These are phyloP conservation scores for Haberlea rhodopensis DNA, from an alignment of 257 asterid species.

Conservation along the genomic window DNA sequence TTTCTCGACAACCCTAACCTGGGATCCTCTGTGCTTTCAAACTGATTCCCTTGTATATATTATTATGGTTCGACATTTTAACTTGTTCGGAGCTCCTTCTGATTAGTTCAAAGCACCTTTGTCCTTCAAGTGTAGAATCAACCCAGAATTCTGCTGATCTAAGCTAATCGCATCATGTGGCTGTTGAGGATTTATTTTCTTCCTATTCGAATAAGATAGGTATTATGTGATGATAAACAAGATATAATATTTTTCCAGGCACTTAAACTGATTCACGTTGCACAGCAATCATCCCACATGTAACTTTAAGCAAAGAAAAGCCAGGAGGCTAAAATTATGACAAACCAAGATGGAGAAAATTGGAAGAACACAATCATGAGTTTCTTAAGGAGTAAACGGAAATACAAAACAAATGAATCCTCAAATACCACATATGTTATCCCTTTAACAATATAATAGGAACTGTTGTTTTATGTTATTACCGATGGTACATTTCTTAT, in stretches of 20 bases:
- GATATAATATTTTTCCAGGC: conserved; percentile 33
- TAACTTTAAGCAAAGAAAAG: no score
- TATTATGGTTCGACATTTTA: background rate
- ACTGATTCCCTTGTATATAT: no score
- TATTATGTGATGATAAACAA: conserved; percentile 30
- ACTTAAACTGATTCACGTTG: conserved; percentile 47
- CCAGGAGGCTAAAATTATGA: no score
- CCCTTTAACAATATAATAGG: conserved; percentile 5
- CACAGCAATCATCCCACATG: conserved; percentile 39
- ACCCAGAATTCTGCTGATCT: conserved; percentile 14
- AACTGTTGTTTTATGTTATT: background rate
- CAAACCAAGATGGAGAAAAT: no score
- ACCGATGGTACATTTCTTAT: background rate
- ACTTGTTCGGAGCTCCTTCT: conserved; percentile 14
- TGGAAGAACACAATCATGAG: no score
- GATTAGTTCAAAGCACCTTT: background rate
- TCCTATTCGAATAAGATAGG: conserved; percentile 28
- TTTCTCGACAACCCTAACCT: no score
- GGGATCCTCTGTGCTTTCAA: no score
- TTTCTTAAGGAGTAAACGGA: no score
- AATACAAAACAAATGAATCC: no score
- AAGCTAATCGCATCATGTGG: no score
- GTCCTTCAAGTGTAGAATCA: conserved; percentile 8
- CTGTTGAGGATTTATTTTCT: conserved; percentile 21
- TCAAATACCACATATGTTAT: conserved; percentile 16